Percentiles rank a stretch among this genome's conserved stretches.
Evolutionary conservation across 306 rosid species (phyloP).

Genomic region (Trifolium pratense): DNA sequence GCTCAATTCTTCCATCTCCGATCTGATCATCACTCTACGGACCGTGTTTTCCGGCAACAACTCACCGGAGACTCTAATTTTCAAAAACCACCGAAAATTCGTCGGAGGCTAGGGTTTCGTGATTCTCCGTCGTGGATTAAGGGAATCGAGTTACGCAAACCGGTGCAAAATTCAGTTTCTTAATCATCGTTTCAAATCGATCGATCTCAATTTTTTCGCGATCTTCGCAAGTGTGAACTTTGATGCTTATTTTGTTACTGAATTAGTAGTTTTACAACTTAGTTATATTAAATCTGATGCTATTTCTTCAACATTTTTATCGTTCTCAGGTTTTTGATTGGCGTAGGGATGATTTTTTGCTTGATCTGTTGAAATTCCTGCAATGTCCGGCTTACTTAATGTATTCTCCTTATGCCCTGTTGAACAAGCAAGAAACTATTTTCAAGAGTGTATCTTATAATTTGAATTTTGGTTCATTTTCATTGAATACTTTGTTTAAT

Average conservation of each 20-base stretch:
- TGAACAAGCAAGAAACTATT: conserved; percentile 5
- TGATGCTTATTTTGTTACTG: conserved; percentile 1
- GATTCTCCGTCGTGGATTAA: neutral
- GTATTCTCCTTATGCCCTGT: conserved; percentile 44
- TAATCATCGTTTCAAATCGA: neutral
- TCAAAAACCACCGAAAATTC: neutral
- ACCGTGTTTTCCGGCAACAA: neutral
- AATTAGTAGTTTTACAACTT: neutral
- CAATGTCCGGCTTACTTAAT: conserved; percentile 60
- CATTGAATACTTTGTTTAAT: neutral
- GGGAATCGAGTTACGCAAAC: neutral
- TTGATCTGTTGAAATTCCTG: conserved; percentile 42
- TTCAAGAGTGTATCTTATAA: neutral
- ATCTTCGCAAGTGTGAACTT: neutral
- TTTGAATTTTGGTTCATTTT: neutral
- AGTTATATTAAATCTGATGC: conserved; percentile 23
- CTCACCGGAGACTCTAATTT: neutral
- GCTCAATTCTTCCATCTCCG: neutral
- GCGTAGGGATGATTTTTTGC: conserved; percentile 40
- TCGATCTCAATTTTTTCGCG: neutral
- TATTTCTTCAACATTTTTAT: conserved; percentile 36
- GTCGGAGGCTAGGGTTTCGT: neutral
- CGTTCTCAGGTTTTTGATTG: conserved; percentile 52
- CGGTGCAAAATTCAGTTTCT: neutral
- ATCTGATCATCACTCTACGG: neutral